Evolutionary conservation across 1,284 basidiomycete genomes (phyloP), one percentile per base, ranked within the genome.

Genomic region (Exsudoporus floridanus): DNA sequence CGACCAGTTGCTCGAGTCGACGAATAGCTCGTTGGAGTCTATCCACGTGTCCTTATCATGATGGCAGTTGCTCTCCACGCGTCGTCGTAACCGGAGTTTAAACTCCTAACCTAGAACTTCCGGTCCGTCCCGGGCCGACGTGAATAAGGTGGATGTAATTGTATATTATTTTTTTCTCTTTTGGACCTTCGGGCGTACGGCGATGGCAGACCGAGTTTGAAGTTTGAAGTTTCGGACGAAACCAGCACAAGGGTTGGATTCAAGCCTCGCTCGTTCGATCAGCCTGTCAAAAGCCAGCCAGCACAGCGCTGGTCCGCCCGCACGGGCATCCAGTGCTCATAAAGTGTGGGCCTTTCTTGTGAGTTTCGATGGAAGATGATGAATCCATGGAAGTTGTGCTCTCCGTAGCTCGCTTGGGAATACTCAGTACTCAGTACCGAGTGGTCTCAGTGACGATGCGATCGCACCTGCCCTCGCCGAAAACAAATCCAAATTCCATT

Each of bases 1-100:
- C 62, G 64, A 41, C 33, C 5, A 31, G 8, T n/a, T 18, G 34
- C 14, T 55, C 23, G 27, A 43, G 35, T 27, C 27, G 18, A 28
- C n/a, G 33, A 34, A 21, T 21, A 25, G 25, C 34, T 28, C 16
- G 19, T 34, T 42, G 25, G 31, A 21, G 18, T 33, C 38, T 16
- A 38, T 39, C 55, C 50, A 55, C 55, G 41, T 58, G 47, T 35
- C 45, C 7, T 41, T 42, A 49, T 55, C 56, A 35, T 33, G 13
- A 43, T 18, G 30, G 13, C 13, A 13, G 30, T 31, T 13, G 30
- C 30, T 31, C 30, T 13, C 30, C 3, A 31, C 5, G 8, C 12
- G 30, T 13, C 13, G 13, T 31, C 30, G 1, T 13, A 31, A 31
- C 30, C 30, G 30, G 30, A 31, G 30, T 31, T 31, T 31, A 13